Conservation (phyloP, 2,329 filamentous ascomycete species). For the Phaeophleospora eucalypticola region DNA sequence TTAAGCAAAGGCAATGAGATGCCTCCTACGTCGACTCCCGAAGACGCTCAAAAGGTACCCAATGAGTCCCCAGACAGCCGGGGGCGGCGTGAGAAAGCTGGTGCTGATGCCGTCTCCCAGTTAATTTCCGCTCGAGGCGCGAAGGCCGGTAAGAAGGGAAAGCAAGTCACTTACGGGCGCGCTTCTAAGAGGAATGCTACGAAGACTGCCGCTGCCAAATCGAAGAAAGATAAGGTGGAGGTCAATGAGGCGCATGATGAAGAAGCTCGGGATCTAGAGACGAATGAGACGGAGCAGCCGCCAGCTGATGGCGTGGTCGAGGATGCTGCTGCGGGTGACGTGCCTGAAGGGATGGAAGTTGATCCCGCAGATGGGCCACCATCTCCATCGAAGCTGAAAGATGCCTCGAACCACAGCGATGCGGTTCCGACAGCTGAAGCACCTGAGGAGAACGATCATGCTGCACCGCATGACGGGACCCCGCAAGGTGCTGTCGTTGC, state of each 20-base stretch:
- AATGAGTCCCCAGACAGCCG: conserved; percentile 22
- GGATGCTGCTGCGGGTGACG: not conserved
- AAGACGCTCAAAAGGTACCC: conserved; percentile 14
- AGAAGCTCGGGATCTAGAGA: not conserved
- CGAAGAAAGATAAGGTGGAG: not conserved
- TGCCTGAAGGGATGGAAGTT: not conserved
- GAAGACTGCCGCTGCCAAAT: conserved; percentile 1
- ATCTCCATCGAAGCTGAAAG: not conserved
- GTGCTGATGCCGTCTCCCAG: conserved; percentile 33
- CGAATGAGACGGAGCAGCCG: not conserved
- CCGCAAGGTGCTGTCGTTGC: conserved; percentile 1
- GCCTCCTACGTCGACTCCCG: conserved; percentile 11
- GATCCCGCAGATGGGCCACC: not conserved
- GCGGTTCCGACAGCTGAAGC: not conserved
- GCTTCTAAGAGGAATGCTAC: conserved; percentile 13
- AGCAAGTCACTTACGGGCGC: conserved; percentile 17
- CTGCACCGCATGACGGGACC: not conserved
- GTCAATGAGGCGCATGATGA: not conserved
- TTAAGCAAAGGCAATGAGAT: conserved; percentile 29
- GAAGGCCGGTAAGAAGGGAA: conserved; percentile 4
- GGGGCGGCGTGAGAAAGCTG: conserved; percentile 33
- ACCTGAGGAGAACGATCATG: not conserved
- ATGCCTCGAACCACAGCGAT: no score
- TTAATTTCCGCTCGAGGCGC: conserved; percentile 19
- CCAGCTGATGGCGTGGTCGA: not conserved